Conservation (phyloP, 331 rosid species). For the Pyracantha coccinea region DNA sequence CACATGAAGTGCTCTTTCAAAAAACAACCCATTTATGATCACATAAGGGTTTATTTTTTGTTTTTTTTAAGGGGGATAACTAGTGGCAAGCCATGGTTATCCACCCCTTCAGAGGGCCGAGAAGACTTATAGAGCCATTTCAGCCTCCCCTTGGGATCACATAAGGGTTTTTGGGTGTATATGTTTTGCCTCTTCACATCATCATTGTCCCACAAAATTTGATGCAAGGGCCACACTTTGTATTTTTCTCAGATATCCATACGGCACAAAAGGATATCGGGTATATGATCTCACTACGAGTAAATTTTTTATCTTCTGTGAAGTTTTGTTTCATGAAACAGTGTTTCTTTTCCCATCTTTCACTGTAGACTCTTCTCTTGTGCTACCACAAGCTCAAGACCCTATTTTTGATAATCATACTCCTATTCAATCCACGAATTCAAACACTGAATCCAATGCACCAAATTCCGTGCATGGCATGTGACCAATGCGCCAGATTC, state of each 20-base stretch:
- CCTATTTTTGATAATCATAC: no score
- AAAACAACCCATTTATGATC: not conserved
- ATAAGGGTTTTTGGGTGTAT: not conserved
- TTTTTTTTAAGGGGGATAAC: no score
- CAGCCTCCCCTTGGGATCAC: no score
- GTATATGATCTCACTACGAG: not conserved
- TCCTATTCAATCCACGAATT: no score
- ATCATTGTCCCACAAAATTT: not conserved
- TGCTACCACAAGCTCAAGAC: no score
- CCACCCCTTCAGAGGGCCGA: accelerated
- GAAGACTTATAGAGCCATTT: no score
- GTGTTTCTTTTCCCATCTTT: no score
- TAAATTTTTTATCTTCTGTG: not conserved
- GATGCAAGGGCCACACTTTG: not conserved
- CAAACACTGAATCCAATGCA: no score
- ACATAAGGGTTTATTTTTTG: not conserved
- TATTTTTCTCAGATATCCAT: not conserved
- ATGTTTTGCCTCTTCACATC: not conserved
- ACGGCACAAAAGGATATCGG: not conserved
- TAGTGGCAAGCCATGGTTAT: no score
- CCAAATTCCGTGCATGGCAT: no score
- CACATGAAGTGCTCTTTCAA: not conserved
- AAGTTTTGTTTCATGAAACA: not conserved
- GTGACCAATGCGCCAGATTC: no score
- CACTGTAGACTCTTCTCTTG: no score